Percentiles rank a stretch among this genome's conserved stretches.
phyloP scores from a whole-genome alignment of 352 stramenopile species.

The Pythium phragmitis region DNA sequence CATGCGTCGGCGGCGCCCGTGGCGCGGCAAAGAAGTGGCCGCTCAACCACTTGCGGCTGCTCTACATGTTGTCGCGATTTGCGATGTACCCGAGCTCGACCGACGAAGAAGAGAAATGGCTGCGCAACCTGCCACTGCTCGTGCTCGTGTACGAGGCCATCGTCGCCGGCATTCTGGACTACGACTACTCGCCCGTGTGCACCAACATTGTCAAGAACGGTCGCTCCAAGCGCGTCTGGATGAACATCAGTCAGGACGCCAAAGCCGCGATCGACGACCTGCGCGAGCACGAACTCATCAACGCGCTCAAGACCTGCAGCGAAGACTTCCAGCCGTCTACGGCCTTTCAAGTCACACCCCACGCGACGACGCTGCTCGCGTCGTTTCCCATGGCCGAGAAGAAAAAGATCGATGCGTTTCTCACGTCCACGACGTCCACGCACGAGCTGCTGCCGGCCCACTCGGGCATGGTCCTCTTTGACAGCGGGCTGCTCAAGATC shows the following conservation, averaged over 20 bases:
- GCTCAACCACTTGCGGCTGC: conserved; percentile 93
- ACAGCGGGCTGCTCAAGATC: conserved; percentile 91
- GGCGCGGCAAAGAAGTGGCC: conserved; percentile 36
- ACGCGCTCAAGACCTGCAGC: conserved; percentile 93
- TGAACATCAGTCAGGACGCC: conserved; percentile 96
- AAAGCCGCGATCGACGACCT: conserved; percentile 95
- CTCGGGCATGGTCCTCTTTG: conserved; percentile 90
- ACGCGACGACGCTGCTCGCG: conserved; percentile 42
- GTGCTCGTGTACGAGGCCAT: conserved; percentile 98
- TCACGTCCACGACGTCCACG: conserved; percentile 31
- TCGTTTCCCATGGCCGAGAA: conserved; percentile 43
- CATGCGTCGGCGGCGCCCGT: conserved; percentile 7
- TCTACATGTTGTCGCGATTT: conserved; percentile 97
- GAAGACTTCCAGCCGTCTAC: conserved; percentile 95
- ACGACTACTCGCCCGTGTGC: conserved; percentile 96
- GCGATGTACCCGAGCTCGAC: conserved; percentile 84
- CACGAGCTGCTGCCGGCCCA: conserved; percentile 43
- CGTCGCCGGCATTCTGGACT: conserved; percentile 92
- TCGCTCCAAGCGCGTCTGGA: conserved; percentile 82
- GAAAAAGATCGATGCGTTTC: conserved; percentile 59
- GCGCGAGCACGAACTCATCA: conserved; percentile 94
- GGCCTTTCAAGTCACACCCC: conserved; percentile 87
- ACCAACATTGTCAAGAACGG: conserved; percentile 93
- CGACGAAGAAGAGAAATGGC: conserved; percentile 94
- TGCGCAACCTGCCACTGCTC: conserved; percentile 93